Evolutionary conservation across 2,329 filamentous ascomycete genomes (phyloP), one percentile per base, ranked within the genome.

Genomic region (Cordyceps farinosa): DNA sequence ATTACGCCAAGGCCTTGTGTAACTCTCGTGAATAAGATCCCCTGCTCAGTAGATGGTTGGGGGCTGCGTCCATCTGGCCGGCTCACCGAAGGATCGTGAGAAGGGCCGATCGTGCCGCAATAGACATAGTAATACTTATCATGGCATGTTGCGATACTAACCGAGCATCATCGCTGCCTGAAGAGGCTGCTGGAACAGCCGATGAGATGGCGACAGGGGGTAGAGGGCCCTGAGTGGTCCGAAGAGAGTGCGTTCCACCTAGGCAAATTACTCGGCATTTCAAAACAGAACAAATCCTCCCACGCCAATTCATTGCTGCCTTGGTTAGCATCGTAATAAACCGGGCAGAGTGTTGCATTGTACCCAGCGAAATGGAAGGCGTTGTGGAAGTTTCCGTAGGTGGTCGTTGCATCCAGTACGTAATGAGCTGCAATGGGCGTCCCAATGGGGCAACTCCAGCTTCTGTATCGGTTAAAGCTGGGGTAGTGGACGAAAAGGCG

Each of bases 101-200:
- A 53, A 53, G 58, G 58, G 58, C 48, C 58, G 58, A 53, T 61
- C 58, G 58, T 61, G 58, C 48, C 40, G 48, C 38, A 36, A 53
- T 36, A 11, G 48, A n/a, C 29, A 30, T 15, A 44, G 36, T 44
- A 15, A 11, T 22, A 17, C 9, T 44, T 38, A n/a, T 9, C 27
- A 44, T 54, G 11, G 38, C 10, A 17, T 17, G 36, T 45, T 56
- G 40, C 40, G 34, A 44, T 54, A 44, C 30, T 6, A 44, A 30
- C 13, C 27, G 8, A n/a, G 13, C 36, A 13, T n/a, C 44, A 30
- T 55, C 15, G 53, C 32, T 42, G 27, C 53, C 15, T 44, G 27
- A 11, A 42, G 52, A 42, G 27, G 27, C n/a, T 13, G 11, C 27
- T 17, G 36, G 15, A 30, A 42, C 11, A 30, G 22, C 36, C 36